Evolutionary conservation across 805 yeast genomes (phyloP), one percentile per base, ranked within the genome.

Genomic region (Myxozyma udenii): DNA sequence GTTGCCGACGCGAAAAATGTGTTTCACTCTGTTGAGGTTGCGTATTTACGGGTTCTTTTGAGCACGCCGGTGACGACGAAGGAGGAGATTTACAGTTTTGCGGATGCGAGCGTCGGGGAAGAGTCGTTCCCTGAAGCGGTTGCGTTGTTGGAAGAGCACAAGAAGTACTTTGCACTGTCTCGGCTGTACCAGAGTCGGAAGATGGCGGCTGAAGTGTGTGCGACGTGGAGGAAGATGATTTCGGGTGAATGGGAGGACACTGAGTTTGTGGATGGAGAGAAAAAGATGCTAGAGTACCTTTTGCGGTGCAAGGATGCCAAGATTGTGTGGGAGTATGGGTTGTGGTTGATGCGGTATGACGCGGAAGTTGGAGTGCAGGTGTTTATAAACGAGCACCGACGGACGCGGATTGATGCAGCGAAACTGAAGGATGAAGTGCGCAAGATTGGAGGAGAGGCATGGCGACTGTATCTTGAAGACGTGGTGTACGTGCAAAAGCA

Each of bases 241-340:
- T 46, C 56, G 3, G 63, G 61, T 3, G 64, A 66, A 33, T 61
- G 64, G 62, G 41, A 53, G 14, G 68, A 63, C 41, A 25, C 43
- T 9, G 58, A 58, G 30, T 46, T 62, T 38, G 32, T 44, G 2
- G 57, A 63, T 16, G 70, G 67, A 4, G 60, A 62, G 14, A 56
- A 53, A 23, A 60, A 59, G 36, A 59, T 69, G 55, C 54, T 58
- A 19, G 65, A 61, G 14, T 50, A 60, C 42, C 59, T 66, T 4
- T 36, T 62, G 1, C 38, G 52, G 14, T 55, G 66, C 39, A 49
- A 46, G 6, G 65, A 70, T 37, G 46, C 50, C 36, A 63, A 62
- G 5, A 46, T 69, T n/a, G 70, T 69, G n/a, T 69, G 72, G 72
- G 64, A 63, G 12, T 62, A 67, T 35, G 72, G 72, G 0, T 41